Evolutionary conservation across 257 asterid genomes (phyloP).

Genomic region (Solanum medicagineum): DNA sequence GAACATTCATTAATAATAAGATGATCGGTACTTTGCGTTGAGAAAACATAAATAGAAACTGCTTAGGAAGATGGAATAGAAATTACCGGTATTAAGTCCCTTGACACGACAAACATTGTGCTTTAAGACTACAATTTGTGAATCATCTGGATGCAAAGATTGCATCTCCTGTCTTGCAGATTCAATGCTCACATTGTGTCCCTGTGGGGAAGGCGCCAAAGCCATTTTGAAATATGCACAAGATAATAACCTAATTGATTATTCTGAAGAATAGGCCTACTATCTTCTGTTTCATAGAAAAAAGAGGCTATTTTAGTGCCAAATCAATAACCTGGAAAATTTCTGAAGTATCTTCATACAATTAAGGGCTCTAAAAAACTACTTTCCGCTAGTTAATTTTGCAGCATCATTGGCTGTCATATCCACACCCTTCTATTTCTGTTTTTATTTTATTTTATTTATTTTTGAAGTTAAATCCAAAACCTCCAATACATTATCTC

Average conservation of each 20-base stretch:
- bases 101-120: conserved; percentile 74
- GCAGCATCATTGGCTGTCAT: neutral
- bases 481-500: neutral
- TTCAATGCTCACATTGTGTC: conserved; percentile 43
- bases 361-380: neutral
- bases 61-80: neutral
- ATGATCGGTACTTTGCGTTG: neutral
- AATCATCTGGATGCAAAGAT: conserved; percentile 49
- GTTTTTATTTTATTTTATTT: neutral
- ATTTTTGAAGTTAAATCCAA: no score
- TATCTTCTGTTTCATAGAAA: no score
- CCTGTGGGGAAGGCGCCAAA: no score
- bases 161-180: neutral
- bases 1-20: neutral
- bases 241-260: no score
- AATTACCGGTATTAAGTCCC: conserved; percentile 52
- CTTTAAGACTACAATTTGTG: conserved; percentile 61
- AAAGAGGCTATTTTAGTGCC: neutral
- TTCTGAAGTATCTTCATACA: neutral
- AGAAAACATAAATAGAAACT: neutral
- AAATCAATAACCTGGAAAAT: neutral
- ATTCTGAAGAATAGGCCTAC: no score
- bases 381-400: neutral
- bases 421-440: neutral
- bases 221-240: no score